Percentiles rank a stretch among this genome's conserved stretches.
Evolutionary conservation across 2,329 filamentous ascomycete species (phyloP).

Genomic region (Mollisia scopiformis): DNA sequence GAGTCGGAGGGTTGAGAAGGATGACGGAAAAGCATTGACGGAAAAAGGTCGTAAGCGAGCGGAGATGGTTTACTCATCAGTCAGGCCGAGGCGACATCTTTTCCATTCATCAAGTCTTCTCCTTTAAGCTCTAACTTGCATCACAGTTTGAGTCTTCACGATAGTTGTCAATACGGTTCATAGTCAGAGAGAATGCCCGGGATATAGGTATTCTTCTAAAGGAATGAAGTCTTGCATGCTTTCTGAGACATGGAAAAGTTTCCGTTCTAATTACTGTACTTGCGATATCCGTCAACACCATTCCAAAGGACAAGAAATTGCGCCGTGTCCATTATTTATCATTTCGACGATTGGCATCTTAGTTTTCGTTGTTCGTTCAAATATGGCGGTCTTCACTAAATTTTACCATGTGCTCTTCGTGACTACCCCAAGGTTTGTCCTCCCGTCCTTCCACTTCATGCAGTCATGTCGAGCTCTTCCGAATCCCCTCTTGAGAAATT

Average conservation of each 20-base stretch:
- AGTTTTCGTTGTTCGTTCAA: not conserved
- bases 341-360: not conserved
- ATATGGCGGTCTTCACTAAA: not conserved
- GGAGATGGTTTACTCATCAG: no score
- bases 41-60: no score
- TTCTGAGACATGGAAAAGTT: constrained; percentile 23
- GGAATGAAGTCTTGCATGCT: no score
- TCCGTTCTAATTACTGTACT: constrained; percentile 35
- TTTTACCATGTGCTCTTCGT: not conserved
- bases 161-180: not conserved
- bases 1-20: not conserved
- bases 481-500: not conserved
- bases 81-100: not conserved
- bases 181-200: not conserved
- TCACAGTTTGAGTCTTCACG: not conserved
- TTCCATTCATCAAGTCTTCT: no score
- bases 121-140: no score
- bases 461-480: not conserved
- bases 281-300: not conserved
- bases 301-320: not conserved
- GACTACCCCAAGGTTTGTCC: no score
- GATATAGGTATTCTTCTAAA: no score
- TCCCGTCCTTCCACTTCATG: not conserved
- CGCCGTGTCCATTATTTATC: not conserved
- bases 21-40: not conserved